These are phyloP conservation scores for Fusarium albidum DNA, from an alignment of 2,329 filamentous ascomycete genomes.

Conservation along the genomic window DNA sequence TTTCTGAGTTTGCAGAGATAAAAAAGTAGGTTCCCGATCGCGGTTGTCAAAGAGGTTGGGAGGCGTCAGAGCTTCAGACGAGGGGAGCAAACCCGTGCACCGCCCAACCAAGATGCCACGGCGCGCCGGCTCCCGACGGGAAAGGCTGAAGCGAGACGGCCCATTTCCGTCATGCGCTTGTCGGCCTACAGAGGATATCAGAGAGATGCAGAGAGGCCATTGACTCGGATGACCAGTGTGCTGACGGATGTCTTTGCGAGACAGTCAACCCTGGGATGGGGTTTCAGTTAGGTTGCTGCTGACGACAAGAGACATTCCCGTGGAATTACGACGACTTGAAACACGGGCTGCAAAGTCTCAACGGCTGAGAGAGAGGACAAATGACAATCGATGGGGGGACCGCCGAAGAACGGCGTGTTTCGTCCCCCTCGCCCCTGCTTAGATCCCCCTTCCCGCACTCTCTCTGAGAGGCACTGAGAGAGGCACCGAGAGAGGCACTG, in stretches of 20 bases:
- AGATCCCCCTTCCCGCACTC: background rate
- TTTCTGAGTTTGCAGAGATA: too few relatives aligned
- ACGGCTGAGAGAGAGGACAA: background rate
- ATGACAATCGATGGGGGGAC: too few relatives aligned
- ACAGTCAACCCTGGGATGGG: background rate
- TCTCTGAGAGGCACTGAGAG: constrained; percentile 11
- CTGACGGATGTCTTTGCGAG: constrained; percentile 11
- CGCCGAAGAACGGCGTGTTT: background rate
- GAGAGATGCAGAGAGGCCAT: background rate
- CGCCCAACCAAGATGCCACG: background rate
- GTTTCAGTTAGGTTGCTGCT: constrained; percentile 14
- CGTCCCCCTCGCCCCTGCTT: background rate
- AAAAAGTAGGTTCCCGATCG: constrained; percentile 4
- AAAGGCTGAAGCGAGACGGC: constrained; percentile 28
- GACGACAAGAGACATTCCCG: constrained; percentile 3
- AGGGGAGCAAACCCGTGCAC: constrained; percentile 1
- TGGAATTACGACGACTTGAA: constrained; percentile 14
- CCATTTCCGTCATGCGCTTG: constrained; percentile 24
- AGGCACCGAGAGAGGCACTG: constrained; percentile 25
- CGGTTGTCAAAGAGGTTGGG: constrained; percentile 11
- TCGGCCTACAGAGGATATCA: too few relatives aligned
- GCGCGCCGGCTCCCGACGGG: constrained; percentile 18
- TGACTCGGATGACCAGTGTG: constrained; percentile 11
- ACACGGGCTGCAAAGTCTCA: constrained; percentile 8
- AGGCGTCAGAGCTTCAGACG: constrained; percentile 9